Base-by-base conservation (phyloP, 768 basidiomycete species). In the Mycena maculata region DNA sequence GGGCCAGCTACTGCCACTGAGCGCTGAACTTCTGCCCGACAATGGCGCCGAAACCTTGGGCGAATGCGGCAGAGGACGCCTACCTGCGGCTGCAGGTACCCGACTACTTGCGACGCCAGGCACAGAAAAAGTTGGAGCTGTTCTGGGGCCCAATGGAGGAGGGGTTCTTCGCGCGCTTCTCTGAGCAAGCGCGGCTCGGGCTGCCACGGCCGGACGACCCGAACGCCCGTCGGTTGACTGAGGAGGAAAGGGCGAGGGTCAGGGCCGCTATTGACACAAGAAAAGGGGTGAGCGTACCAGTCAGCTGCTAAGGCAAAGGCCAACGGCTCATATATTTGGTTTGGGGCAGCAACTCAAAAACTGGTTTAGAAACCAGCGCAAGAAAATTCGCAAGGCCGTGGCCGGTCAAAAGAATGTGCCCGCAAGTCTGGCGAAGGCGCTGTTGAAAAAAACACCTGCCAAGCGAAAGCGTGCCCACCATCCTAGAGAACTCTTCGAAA, bases 41-140 rank as follows among this genome's bases (percentile, higher is more conserved):
- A n/a, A 64, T 64, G 54, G 63, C 63, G 2, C 63, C 63, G 0
- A n/a, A 1, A 1, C 2, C 25, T 12, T 56, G 55, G 55, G n/a
- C 55, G 1, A 33, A 13, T 6, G 6, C 16, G 3, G 44, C 41
- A 1, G 36, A 64, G 12, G 10, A 2, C 2, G 8, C 4, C 3
- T 50, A 10, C 18, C 55, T 64, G 2, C 10, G 22, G 0, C 16
- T 8, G 9, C 48, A 47, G 54, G 2, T 57, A n/a, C 33, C 53
- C 15, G 27, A 49, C 27, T 64, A 47, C 47, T 49, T 57, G 16
- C 10, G 44, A 22, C n/a, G 54, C 6, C 63, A 64, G 18, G 63
- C 53, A 0, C 45, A 64, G 22, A 20, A 22, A 1, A 56, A 64
- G 16, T 45, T 64, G 3, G 30, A 38, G 25, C 55, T 49, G 3